phyloP scores from a whole-genome alignment of 352 stramenopile species.

The Pythium aphanidermatum region DNA sequence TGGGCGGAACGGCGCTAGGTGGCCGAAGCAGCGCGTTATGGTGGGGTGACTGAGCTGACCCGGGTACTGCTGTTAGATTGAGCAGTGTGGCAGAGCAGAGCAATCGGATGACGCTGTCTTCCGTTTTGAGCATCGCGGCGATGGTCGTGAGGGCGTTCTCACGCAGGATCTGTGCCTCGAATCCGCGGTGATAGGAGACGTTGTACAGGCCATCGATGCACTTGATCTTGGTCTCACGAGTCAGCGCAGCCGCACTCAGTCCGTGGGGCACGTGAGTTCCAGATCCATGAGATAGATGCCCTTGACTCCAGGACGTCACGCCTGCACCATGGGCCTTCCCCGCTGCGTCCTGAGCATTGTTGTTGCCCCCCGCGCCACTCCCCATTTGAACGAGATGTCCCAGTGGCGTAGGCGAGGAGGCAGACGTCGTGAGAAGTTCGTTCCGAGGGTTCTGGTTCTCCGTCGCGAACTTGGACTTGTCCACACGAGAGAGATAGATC shows the following conservation, averaged over 20 bases:
- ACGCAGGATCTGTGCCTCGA: constrained; percentile 63
- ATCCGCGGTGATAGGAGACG: constrained; percentile 68
- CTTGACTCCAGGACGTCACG: constrained; percentile 4
- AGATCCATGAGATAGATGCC: not conserved
- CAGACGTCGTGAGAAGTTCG: constrained; percentile 40
- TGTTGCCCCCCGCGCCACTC: constrained; percentile 19
- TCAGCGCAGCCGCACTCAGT: constrained; percentile 20
- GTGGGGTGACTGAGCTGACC: not conserved
- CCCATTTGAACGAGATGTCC: constrained; percentile 38
- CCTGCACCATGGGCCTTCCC: too few relatives aligned
- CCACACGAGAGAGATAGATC: constrained; percentile 81
- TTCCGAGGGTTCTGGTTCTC: constrained; percentile 50
- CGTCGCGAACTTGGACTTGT: constrained; percentile 54
- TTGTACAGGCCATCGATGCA: constrained; percentile 73
- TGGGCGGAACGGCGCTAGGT: too few relatives aligned
- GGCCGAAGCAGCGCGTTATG: too few relatives aligned
- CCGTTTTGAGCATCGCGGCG: constrained; percentile 52
- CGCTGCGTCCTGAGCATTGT: constrained; percentile 1
- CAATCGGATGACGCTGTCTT: constrained; percentile 57
- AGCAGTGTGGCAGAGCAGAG: constrained; percentile 67
- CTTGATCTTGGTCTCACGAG: constrained; percentile 70
- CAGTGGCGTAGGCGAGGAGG: constrained; percentile 38
- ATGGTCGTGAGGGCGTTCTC: constrained; percentile 63
- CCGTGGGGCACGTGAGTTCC: too few relatives aligned
- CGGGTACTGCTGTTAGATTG: constrained; percentile 42